Base-by-base conservation (phyloP, 1,284 basidiomycete species). In the Quambalaria eucalypti region DNA sequence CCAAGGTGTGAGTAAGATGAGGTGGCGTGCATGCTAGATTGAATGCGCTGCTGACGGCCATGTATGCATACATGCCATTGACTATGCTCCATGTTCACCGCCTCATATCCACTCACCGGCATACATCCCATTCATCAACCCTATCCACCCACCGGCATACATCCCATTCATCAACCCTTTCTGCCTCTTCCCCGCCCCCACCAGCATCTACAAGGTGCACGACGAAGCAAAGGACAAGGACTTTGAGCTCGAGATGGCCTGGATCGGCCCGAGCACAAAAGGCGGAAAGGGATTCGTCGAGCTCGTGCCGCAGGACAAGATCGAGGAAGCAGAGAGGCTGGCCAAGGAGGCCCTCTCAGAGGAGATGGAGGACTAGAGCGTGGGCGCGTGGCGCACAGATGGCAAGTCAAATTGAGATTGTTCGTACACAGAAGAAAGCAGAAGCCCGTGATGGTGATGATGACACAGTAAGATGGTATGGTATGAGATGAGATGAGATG, bases 191-290 rank as follows among this genome's bases (percentile, higher is more conserved):
- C n/a, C n/a, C n/a, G n/a, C n/a, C n/a, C n/a, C n/a, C n/a, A 40
- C 2, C 71, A 97, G 92, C 76, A 93, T 98, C 75, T 91, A 97
- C 78, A 84, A 92, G 55, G 91, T 95, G 14, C 95, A 99, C 74
- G 93, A 98, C 64, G 95, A 98, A 62, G 78, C 88, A 56, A 96
- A 97, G 77, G 93, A 98, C 79, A 95, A 95, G 76, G 87, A 91
- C 52, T 98, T 99, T 68, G 95, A 98, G 77, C 82, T 99, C 25
- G 95, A 99, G 77, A 83, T 99, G 81, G 89, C 91, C 36, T 99
- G 95, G 95, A 84, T 97, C 58, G 85, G 90, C 28, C 82, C 85
- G 28, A 90, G 95, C 78, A 88, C 87, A 23, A 84, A 86, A 28
- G 84, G 84, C 48, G 78, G 85, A n/a, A 54, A 46, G n/a, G 54